Percentiles rank a stretch among this genome's conserved stretches.
These are phyloP conservation scores for Kwoniella bestiolae DNA, from an alignment of 768 basidiomycete species.

Conservation along the genomic window DNA sequence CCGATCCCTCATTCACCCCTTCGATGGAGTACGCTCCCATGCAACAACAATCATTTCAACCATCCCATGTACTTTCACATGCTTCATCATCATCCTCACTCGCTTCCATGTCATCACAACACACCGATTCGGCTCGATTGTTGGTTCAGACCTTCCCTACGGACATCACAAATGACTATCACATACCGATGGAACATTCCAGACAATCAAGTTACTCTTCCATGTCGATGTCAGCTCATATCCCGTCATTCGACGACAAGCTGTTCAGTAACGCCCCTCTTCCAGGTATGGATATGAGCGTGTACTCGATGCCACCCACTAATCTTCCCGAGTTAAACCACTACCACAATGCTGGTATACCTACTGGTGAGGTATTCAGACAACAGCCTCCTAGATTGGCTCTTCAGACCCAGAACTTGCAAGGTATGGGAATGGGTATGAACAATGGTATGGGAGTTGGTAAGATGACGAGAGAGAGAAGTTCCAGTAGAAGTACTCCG, in stretches of 20 bases:
- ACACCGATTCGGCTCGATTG: slow-evolving; percentile 9
- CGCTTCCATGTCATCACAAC: slow-evolving; percentile 26
- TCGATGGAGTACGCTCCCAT: slow-evolving; percentile 5
- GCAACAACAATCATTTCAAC: not conserved
- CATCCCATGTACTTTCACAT: slow-evolving; percentile 24
- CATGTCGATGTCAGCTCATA: not conserved
- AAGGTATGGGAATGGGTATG: not conserved
- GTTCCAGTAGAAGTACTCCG: slow-evolving; percentile 30
- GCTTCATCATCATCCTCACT: slow-evolving; percentile 29
- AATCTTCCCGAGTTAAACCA: slow-evolving; percentile 1
- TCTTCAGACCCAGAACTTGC: slow-evolving; percentile 25
- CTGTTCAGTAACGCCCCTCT: not conserved
- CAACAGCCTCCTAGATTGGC: slow-evolving; percentile 30
- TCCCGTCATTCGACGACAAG: slow-evolving; percentile 7
- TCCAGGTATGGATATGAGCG: slow-evolving; percentile 8
- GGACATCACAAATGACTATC: slow-evolving; percentile 1
- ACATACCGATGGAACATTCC: slow-evolving; percentile 16
- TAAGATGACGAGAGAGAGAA: slow-evolving; percentile 21
- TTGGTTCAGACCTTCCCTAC: slow-evolving; percentile 28
- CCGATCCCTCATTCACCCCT: slow-evolving; percentile 2
- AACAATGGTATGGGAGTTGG: slow-evolving; percentile 25
- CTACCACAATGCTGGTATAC: slow-evolving; percentile 6
- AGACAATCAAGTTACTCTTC: slow-evolving; percentile 32
- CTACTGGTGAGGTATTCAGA: slow-evolving; percentile 5
- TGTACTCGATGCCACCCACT: not conserved